These are phyloP conservation scores for Copromyces sp. DNA, from an alignment of 495 filamentous ascomycete genomes.

Conservation along the genomic window DNA sequence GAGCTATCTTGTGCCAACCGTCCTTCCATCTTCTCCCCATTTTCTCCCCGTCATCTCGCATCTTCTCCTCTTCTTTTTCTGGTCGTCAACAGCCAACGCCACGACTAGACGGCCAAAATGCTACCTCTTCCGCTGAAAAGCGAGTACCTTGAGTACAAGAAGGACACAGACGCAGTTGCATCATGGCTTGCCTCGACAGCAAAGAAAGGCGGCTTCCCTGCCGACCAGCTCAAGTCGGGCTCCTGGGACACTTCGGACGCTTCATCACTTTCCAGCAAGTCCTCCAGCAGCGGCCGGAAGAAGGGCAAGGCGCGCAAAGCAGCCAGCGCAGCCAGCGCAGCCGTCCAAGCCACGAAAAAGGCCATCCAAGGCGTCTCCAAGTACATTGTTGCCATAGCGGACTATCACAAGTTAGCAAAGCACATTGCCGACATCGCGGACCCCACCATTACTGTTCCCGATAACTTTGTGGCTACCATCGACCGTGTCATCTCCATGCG, in stretches of 20 bases:
- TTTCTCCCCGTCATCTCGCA: neutral
- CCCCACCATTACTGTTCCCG: slow-evolving; percentile 15
- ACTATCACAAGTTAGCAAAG: slow-evolving; percentile 30
- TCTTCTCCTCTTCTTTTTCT: neutral
- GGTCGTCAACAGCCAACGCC: neutral
- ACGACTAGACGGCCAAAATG: slow-evolving; percentile 11
- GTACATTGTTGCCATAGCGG: slow-evolving; percentile 28
- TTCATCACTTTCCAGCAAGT: neutral
- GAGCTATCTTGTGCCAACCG: neutral
- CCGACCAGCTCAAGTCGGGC: slow-evolving; percentile 4
- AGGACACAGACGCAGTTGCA: slow-evolving; percentile 38
- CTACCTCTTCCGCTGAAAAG: slow-evolving; percentile 25
- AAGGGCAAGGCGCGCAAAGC: slow-evolving; percentile 27
- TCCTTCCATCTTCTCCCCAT: neutral
- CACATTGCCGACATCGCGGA: slow-evolving; percentile 20
- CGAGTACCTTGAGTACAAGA: slow-evolving; percentile 39
- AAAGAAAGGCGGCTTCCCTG: slow-evolving; percentile 25
- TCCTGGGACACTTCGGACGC: neutral
- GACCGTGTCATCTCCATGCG: slow-evolving; percentile 21
- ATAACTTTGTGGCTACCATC: slow-evolving; percentile 11
- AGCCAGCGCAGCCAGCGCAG: slow-evolving; percentile 12
- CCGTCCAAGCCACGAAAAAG: neutral
- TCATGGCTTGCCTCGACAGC: slow-evolving; percentile 41
- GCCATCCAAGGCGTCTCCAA: slow-evolving; percentile 1
- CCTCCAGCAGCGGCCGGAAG: slow-evolving; percentile 8